Conservation (phyloP, 371 early-diverging fungal species). For the Actinomucor elegans region DNA sequence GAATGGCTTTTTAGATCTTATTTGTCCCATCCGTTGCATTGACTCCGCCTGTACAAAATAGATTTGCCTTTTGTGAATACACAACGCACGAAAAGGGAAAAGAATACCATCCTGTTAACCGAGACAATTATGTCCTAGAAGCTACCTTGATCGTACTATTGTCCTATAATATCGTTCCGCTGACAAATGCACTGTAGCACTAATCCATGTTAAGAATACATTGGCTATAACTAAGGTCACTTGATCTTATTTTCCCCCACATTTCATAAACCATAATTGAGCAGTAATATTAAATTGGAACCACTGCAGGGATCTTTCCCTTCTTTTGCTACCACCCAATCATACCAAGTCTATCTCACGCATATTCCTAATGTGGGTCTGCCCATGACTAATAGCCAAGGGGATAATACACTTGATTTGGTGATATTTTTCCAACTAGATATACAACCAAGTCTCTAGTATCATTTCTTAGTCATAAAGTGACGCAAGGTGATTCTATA, state of each 20-base stretch:
- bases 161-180: constrained; percentile 19
- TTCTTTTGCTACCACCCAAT: constrained; percentile 3
- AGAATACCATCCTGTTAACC: constrained; percentile 9
- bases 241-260: constrained; percentile 8
- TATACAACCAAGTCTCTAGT: no score
- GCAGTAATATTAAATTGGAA: background rate
- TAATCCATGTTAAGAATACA: constrained; percentile 3
- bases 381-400: constrained; percentile 1
- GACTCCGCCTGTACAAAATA: constrained; percentile 10
- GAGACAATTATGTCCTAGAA: background rate
- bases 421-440: background rate
- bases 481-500: no score
- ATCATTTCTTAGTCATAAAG: no score
- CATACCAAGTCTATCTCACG: constrained; percentile 13
- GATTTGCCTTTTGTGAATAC: constrained; percentile 12
- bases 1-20: constrained; percentile 23
- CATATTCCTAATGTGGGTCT: constrained; percentile 4
- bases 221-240: background rate
- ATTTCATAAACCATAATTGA: background rate
- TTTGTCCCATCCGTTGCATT: constrained; percentile 12
- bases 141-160: constrained; percentile 9
- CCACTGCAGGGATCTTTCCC: background rate
- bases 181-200: constrained; percentile 26
- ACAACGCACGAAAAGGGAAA: constrained; percentile 7
- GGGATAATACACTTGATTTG: constrained; percentile 5